Percentiles rank a stretch among this genome's conserved stretches.
Evolutionary conservation across 306 rosid genomes (phyloP).

Genomic region (Luffa aegyptiaca): DNA sequence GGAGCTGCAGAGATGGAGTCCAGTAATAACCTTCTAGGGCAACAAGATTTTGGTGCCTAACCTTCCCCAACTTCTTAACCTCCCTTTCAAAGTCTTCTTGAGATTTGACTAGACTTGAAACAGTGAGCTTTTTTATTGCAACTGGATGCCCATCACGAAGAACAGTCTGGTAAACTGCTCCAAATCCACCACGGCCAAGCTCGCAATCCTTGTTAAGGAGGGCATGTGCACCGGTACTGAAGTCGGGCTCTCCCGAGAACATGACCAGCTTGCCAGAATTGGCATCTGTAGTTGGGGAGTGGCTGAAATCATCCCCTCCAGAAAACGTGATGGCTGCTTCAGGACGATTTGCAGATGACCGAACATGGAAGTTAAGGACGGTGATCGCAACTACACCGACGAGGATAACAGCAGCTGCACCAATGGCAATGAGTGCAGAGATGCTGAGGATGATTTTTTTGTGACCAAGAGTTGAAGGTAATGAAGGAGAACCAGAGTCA

Average conservation of each 20-base stretch:
- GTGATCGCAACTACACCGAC: slow-evolving; percentile 87
- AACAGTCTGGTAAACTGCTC: slow-evolving; percentile 81
- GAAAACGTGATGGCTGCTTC: slow-evolving; percentile 62
- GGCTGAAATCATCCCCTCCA: slow-evolving; percentile 82
- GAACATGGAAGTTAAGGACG: slow-evolving; percentile 83
- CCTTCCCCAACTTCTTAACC: slow-evolving; percentile 86
- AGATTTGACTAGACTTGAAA: slow-evolving; percentile 94
- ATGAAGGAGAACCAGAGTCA: slow-evolving; percentile 35
- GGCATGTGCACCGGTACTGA: slow-evolving; percentile 93
- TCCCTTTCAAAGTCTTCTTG: slow-evolving; percentile 94
- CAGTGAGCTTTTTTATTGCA: slow-evolving; percentile 98
- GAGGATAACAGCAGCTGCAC: slow-evolving; percentile 91
- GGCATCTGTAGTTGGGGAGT: slow-evolving; percentile 82
- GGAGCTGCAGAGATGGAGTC: slow-evolving; percentile 96
- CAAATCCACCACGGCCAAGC: slow-evolving; percentile 98
- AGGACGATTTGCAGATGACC: slow-evolving; percentile 41
- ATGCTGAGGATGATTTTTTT: slow-evolving; percentile 89
- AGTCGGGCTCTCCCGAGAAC: slow-evolving; percentile 97
- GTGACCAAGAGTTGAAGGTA: slow-evolving; percentile 49
- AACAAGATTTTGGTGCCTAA: slow-evolving; percentile 77
- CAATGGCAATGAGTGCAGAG: slow-evolving; percentile 95
- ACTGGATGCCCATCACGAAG: slow-evolving; percentile 84
- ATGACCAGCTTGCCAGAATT: slow-evolving; percentile 96
- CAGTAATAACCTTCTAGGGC: slow-evolving; percentile 96
- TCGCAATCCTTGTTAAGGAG: slow-evolving; percentile 96